Base-by-base conservation (phyloP, 257 asterid genomes). In the Pogostemon cablin region DNA sequence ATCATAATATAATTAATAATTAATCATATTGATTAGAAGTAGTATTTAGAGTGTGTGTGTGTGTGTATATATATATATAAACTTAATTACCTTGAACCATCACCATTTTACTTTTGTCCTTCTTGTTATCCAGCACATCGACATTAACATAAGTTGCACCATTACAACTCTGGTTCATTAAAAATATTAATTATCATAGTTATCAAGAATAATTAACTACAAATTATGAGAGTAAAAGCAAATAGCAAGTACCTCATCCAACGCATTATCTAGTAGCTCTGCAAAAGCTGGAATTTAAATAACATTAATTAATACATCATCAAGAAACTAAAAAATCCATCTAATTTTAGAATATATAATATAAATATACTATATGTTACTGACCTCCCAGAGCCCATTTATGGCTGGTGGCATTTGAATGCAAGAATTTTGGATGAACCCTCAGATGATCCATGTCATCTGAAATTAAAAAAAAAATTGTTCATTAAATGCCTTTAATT, bases 311-410 rank as follows among this genome's bases (percentile, higher is more conserved):
- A 25, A 74, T 43, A 9, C 65, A 59, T 0, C 6, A 11, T 32
- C 4, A 62, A 12, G 9, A 60, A n/a, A 68, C 53, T 39, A 6
- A 46, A 67, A 3, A 56, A 68, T n/a, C 6, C 6, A 1, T 4
- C 44, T 7, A 9, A 52, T 0, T 44, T 48, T 25, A 25, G 3
- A 41, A 5, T 8, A 5, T 8, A 65, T 11, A 50, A 38, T 6
- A 37, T 2, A 8, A 62, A 7, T 3, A 9, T 9, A 11, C 3
- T 6, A 1, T 40, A 4, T 50, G 1, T 9, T 69, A 3, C 37
- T 75, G 69, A 90, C 95, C 96, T 85, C 97, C 97, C 46, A 91
- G 57, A 56, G 95, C 93, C 97, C 97, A 91, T 76, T 87, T 91
- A 76, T 89, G 96, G 79, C 95, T 86, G 57, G 98, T 91, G 11